phyloP scores from a whole-genome alignment of 2,329 filamentous ascomycete species.

The Diaporthe longicolla region DNA sequence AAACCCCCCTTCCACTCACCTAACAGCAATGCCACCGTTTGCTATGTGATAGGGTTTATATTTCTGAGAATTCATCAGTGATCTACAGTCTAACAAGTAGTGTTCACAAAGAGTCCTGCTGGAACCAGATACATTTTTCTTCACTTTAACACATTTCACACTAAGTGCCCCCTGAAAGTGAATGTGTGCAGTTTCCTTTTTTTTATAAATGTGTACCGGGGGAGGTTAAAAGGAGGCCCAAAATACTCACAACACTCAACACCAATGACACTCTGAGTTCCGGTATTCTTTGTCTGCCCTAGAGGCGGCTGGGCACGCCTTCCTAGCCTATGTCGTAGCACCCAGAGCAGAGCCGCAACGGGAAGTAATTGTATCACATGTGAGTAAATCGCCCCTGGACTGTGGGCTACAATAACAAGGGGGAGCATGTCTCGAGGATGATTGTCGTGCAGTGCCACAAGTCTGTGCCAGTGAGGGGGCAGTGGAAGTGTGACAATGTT shows the following conservation, averaged over 20 bases:
- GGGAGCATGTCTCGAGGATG: not conserved
- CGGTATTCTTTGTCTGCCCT: not conserved
- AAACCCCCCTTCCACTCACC: too few relatives aligned
- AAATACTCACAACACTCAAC: not conserved
- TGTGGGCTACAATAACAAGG: not conserved
- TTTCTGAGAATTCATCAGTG: too few relatives aligned
- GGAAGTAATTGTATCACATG: not conserved
- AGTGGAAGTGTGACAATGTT: not conserved
- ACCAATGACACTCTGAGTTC: not conserved
- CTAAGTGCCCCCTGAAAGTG: too few relatives aligned
- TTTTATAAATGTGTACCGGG: too few relatives aligned
- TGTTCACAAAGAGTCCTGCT: too few relatives aligned
- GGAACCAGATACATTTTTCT: too few relatives aligned
- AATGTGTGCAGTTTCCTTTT: too few relatives aligned
- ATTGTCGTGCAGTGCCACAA: not conserved
- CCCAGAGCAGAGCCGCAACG: conserved; percentile 19
- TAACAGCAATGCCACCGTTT: too few relatives aligned
- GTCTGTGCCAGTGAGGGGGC: not conserved
- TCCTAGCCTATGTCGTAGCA: conserved; percentile 7
- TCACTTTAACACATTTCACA: too few relatives aligned
- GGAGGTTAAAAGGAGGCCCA: too few relatives aligned
- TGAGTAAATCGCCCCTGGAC: not conserved
- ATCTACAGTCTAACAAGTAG: too few relatives aligned
- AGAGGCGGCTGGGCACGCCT: not conserved
- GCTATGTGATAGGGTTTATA: too few relatives aligned